Base-by-base conservation (phyloP, 306 rosid species). In the Vachellia collinsii region DNA sequence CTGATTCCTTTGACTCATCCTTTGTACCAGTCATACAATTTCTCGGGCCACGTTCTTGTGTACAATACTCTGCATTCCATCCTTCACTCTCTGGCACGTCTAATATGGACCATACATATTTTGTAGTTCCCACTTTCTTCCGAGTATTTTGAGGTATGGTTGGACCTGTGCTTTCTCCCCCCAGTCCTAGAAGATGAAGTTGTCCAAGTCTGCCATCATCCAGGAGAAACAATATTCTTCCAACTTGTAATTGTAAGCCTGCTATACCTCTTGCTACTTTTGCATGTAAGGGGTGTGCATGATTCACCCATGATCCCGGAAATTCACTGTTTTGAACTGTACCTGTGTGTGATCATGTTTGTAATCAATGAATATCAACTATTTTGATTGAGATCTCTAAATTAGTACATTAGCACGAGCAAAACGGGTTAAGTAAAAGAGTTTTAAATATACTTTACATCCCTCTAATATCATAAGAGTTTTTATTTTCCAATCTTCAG, bases 41-140 rank as follows among this genome's bases (percentile, higher is more conserved):
- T 62, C 89, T 81, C 1, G 94, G 97, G 67, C 98, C 97, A 7
- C 90, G 94, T 13, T 88, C 91, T 72, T 91, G 95, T 11, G 90
- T 90, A 81, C 98, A 94, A 74, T 91, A 94, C 78, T 94, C 97
- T 63, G 90, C 92, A 86, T 92, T 94, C 98, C 98, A 94, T n/a
- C 98, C 98, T 89, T 94, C 97, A 34, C 91, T 88, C 77, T 90
- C 97, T 11, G 97, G 98, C 6, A 86, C 90, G 64, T 92, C 98
- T 72, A 94, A 50, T 79, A 91, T 69, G 38, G 97, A 85, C 98
- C 98, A 94, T 80, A 89, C 84, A 85, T 92, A 90, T 71, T 80
- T 91, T 23, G 64, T 41, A 37, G 89, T 44, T 48, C 88, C 69
- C 81, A 10, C 53, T 42, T 90, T 94, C 80, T 86, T 85, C 56